These are phyloP conservation scores for Ceratocystiopsis sp. DNA, from an alignment of 2,329 filamentous ascomycete species.

Conservation along the genomic window DNA sequence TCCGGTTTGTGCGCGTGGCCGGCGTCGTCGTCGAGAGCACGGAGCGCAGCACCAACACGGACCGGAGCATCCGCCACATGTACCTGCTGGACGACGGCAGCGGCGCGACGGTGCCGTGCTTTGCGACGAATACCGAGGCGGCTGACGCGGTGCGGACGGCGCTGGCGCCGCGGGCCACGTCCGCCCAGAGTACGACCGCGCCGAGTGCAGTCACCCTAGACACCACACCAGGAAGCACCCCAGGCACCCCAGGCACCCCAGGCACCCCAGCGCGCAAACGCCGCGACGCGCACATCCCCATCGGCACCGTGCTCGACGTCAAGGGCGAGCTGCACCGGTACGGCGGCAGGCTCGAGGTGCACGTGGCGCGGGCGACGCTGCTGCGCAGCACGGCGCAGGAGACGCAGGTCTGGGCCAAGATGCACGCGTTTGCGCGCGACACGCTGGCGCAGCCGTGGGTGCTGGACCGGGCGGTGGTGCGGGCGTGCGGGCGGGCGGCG, in stretches of 20 bases:
- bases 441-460: constrained; percentile 37
- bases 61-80: constrained; percentile 20
- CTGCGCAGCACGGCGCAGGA: constrained; percentile 38
- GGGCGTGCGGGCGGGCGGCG: constrained; percentile 30
- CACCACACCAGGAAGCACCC: no score
- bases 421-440: constrained; percentile 28
- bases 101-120: constrained; percentile 38
- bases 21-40: constrained; percentile 52
- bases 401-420: constrained; percentile 41
- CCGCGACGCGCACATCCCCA: background rate
- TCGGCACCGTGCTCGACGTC: constrained; percentile 36
- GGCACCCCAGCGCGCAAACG: no score
- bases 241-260: no score
- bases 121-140: constrained; percentile 6
- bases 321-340: constrained; percentile 34
- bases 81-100: constrained; percentile 51
- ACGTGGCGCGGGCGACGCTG: constrained; percentile 30
- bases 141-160: background rate
- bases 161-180: background rate
- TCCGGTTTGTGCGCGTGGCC: constrained; percentile 56
- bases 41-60: constrained; percentile 18
- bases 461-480: constrained; percentile 30
- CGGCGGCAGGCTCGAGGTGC: constrained; percentile 30
- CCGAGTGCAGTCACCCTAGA: no score
- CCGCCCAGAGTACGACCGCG: constrained; percentile 14